Base-by-base conservation (phyloP, 371 early-diverging fungal species). In the Zychaea mexicana region DNA sequence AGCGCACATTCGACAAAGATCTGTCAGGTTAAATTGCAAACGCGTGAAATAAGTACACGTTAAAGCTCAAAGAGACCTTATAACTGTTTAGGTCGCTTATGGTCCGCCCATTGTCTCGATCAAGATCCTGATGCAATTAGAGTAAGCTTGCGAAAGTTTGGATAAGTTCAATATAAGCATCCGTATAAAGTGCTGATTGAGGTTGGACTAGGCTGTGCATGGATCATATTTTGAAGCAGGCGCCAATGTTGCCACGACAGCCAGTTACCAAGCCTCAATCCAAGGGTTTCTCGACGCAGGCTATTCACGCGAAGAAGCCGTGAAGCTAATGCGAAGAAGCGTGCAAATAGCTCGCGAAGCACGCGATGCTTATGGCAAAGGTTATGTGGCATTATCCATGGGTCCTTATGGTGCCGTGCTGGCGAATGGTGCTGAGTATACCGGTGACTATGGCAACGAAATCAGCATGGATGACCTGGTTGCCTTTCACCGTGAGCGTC, bases 351-450 rank as follows among this genome's bases (percentile, higher is more conserved):
- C 83, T 1, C 32, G 57, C 26, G 77, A 75, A 57, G 84, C 84
- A 12, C 69, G 81, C 6, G 69, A 80, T 39, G 66, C 62, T 54
- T 77, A 65, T 55, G 60, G 60, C 15, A 33, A 64, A 19, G 67
- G 59, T 21, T 39, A 77, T 0, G 74, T 87, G 2, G 86, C 88
- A 5, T 71, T 82, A 24, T 85, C 86, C 0, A 52, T 86, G 45
- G 89, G 89, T 0, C 82, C 82, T 19, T 89, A 83, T 61, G 89
- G 86, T 27, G 88, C 87, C 9, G 53, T 76, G 2, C 66, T 89
- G 49, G 83, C 82, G 2, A 78, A 86, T 67, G 88, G 87, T 1
- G 71, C 84, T 0, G 89, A 89, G 62, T 89, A 85, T 58, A 84
- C 84, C 0, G 89, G 89, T 32, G 64, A 79, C 45, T 85, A 85